Conservation (phyloP, 345 rosid species). For the Eucalyptus guilfoylei region DNA sequence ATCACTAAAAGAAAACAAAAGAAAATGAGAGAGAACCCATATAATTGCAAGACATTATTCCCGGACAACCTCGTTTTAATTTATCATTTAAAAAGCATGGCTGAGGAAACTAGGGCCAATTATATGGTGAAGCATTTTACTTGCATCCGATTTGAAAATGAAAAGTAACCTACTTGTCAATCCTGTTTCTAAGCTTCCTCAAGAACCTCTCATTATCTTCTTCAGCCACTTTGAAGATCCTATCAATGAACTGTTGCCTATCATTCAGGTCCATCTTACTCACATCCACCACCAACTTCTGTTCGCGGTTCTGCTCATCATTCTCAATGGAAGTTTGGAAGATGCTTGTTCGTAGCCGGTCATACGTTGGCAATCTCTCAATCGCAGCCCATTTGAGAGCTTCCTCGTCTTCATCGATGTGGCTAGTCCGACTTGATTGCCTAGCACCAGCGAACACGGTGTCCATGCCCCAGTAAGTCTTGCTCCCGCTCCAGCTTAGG, state of each 20-base stretch:
- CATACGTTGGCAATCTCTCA: constrained; percentile 79
- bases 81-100: background rate
- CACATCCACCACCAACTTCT: constrained; percentile 61
- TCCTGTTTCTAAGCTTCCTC: constrained; percentile 56
- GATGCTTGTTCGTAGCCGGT: constrained; percentile 64
- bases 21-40: background rate
- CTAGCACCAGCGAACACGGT: constrained; percentile 38
- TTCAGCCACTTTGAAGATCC: constrained; percentile 74
- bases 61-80: background rate
- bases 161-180: constrained; percentile 41
- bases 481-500: constrained; percentile 55
- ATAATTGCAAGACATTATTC: background rate
- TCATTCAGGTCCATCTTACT: constrained; percentile 58
- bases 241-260: constrained; percentile 60
- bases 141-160: background rate
- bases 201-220: constrained; percentile 80
- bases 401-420: constrained; percentile 68
- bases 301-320: constrained; percentile 9
- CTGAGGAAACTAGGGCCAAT: background rate
- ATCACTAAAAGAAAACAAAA: background rate
- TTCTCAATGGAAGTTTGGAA: constrained; percentile 33
- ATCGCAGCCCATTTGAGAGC: constrained; percentile 97
- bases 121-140: background rate
- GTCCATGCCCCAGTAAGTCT: constrained; percentile 49
- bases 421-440: constrained; percentile 31